A percentile compares a stretch with the other conserved stretches of the same genome.
Evolutionary conservation across 140 eudicot species (phyloP).

Genomic region (Stevia rebaudiana): DNA sequence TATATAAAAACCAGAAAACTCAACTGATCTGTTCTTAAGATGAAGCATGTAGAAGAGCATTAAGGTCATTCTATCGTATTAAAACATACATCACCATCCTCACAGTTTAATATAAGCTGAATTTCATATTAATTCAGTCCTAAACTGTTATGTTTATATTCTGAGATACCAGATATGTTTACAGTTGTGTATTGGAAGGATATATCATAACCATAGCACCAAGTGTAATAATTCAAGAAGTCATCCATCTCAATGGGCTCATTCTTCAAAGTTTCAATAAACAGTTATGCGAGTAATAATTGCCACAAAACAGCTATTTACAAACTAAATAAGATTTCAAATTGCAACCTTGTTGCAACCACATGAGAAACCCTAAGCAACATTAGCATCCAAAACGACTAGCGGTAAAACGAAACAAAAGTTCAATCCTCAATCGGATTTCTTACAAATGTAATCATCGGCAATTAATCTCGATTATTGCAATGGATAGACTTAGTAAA

Average conservation of each 20-base stretch:
- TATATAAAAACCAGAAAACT: not conserved
- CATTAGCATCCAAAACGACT: not conserved
- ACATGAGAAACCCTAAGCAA: slow-evolving; percentile 26
- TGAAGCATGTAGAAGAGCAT: not conserved
- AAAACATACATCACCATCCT: not conserved
- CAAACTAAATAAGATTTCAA: not conserved
- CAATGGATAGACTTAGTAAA: not conserved
- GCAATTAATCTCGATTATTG: slow-evolving; percentile 16
- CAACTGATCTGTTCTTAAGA: not conserved
- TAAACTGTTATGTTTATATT: not conserved
- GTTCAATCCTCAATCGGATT: slow-evolving; percentile 6
- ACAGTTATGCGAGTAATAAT: not conserved
- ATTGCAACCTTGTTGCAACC: not conserved
- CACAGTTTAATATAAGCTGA: not conserved
- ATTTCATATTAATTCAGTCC: not conserved
- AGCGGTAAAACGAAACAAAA: not conserved
- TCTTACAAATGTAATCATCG: slow-evolving; percentile 1
- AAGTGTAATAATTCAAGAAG: not conserved
- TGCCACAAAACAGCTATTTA: not conserved
- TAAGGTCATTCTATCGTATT: not conserved
- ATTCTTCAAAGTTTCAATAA: not conserved
- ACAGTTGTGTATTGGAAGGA: not conserved
- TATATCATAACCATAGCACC: not conserved
- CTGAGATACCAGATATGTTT: not conserved
- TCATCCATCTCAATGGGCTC: not conserved